These are phyloP conservation scores for Trichosanthes truncata DNA, from an alignment of 306 rosid genomes.

Conservation along the genomic window DNA sequence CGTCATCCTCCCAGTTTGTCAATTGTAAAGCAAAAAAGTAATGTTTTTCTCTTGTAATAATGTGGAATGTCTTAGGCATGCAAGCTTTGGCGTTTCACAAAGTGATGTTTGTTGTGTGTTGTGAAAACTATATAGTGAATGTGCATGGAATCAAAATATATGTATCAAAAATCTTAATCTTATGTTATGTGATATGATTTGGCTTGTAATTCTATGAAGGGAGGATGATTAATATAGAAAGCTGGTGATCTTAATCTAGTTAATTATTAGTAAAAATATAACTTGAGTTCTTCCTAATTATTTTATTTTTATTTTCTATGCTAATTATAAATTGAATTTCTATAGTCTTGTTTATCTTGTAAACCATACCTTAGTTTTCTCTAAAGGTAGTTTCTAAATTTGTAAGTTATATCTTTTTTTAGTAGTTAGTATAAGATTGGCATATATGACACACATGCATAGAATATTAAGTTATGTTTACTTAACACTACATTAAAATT, in stretches of 20 bases:
- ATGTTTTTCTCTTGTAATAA: neutral
- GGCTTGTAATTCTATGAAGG: neutral
- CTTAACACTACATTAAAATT: neutral
- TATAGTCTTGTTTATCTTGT: too few relatives aligned
- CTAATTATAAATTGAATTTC: neutral
- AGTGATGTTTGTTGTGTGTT: neutral
- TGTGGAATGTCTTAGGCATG: neutral
- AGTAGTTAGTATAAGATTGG: neutral
- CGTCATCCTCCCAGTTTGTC: neutral
- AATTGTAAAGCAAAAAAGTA: neutral
- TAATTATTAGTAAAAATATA: neutral
- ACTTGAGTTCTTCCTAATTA: neutral
- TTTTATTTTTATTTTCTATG: neutral
- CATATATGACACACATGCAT: neutral
- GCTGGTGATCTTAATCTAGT: neutral
- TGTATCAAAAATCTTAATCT: neutral
- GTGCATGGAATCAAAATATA: neutral
- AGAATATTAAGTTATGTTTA: neutral
- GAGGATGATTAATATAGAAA: neutral
- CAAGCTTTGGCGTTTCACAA: neutral
- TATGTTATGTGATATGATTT: neutral
- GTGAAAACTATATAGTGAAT: neutral
- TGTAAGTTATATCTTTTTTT: too few relatives aligned
- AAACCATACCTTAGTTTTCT: too few relatives aligned
- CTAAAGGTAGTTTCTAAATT: too few relatives aligned